phyloP scores from a whole-genome alignment of 164 flowering plant genomes.

The Nymphaea thermarum region DNA sequence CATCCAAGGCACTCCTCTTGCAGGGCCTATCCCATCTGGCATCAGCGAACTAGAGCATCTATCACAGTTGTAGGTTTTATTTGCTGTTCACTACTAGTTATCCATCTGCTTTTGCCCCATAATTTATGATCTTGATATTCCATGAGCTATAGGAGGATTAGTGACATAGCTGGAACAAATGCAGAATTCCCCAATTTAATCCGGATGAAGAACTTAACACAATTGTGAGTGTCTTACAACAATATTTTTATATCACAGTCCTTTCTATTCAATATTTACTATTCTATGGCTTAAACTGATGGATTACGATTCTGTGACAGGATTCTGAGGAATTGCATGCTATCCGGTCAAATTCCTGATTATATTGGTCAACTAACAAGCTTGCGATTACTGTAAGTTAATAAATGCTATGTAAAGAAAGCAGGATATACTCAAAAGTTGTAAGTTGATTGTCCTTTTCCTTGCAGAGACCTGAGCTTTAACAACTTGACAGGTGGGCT shows the following conservation, averaged over 20 bases:
- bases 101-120: neutral
- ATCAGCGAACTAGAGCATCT: constrained; percentile 49
- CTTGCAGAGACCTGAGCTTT: constrained; percentile 62
- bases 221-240: constrained; percentile 29
- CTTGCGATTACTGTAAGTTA: constrained; percentile 48
- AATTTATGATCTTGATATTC: neutral
- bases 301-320: constrained; percentile 11
- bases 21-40: constrained; percentile 66
- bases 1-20: constrained; percentile 51
- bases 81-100: too few species aligned
- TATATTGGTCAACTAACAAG: constrained; percentile 45
- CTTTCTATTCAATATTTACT: neutral
- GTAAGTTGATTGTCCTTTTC: too few species aligned
- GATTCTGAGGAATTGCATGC: constrained; percentile 50
- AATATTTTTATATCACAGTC: neutral
- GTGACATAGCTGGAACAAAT: constrained; percentile 43
- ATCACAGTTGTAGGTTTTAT: constrained; percentile 42
- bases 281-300: too few species aligned
- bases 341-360: constrained; percentile 43
- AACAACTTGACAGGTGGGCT: constrained; percentile 53
- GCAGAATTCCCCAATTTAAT: constrained; percentile 42
- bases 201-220: constrained; percentile 35
- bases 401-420: neutral
- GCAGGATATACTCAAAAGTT: neutral
- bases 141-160: constrained; percentile 42